Evolutionary conservation across 257 asterid genomes (phyloP).

Genomic region (Rehmannia glutinosa): DNA sequence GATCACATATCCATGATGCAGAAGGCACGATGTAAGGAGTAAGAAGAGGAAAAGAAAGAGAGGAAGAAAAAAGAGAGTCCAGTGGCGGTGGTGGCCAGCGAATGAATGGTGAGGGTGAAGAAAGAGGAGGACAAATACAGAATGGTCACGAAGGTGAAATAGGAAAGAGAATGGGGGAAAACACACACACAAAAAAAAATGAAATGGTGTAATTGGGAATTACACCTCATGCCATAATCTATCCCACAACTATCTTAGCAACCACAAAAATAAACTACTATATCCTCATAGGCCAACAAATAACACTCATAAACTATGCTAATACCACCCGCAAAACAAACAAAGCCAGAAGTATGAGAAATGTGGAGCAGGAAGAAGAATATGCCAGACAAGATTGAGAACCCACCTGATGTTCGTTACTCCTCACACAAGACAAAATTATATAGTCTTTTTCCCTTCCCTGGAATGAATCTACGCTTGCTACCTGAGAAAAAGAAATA

Average conservation of each 20-base stretch:
- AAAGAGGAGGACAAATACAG: too few species aligned
- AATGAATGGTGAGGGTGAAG: not conserved
- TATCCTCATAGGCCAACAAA: not conserved
- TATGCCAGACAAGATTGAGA: not conserved
- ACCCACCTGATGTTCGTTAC: conserved; percentile 96
- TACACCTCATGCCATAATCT: not conserved
- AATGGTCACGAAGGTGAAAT: not conserved
- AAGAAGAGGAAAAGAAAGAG: not conserved
- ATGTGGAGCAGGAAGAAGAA: not conserved
- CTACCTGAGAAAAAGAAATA: conserved; percentile 60
- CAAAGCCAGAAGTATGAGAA: not conserved
- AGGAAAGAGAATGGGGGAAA: not conserved
- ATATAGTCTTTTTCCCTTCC: conserved; percentile 98
- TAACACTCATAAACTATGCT: not conserved
- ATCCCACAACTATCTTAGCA: not conserved
- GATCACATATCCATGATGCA: not conserved
- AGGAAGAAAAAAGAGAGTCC: not conserved
- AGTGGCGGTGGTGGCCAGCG: not conserved
- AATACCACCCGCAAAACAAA: not conserved
- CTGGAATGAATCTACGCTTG: conserved; percentile 98
- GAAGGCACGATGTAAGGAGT: not conserved
- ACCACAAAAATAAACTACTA: not conserved
- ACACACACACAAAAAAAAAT: not conserved
- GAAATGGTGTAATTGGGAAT: not conserved
- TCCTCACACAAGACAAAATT: conserved; percentile 94